Conservation (phyloP, 768 basidiomycete genomes). For the Hypholoma sublateritium region DNA sequence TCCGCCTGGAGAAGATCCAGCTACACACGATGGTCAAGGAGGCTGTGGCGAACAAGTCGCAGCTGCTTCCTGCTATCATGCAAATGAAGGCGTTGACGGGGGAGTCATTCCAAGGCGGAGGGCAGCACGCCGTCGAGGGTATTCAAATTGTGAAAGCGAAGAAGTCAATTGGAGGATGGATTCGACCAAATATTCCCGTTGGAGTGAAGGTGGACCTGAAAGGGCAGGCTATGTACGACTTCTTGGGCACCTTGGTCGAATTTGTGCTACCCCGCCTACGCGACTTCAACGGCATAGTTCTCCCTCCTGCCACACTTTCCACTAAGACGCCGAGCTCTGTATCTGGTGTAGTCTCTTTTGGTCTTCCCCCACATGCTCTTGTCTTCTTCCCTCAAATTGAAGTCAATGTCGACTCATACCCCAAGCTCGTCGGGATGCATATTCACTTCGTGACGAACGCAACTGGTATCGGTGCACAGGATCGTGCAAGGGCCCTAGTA, state of each 20-base stretch:
- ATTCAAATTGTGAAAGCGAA: slow-evolving; percentile 75
- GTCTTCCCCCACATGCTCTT: slow-evolving; percentile 82
- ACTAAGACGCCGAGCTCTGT: slow-evolving; percentile 74
- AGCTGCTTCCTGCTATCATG: slow-evolving; percentile 83
- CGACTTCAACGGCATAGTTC: slow-evolving; percentile 81
- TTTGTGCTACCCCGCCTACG: slow-evolving; percentile 94
- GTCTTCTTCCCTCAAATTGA: slow-evolving; percentile 95
- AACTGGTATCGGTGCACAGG: slow-evolving; percentile 85
- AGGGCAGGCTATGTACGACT: slow-evolving; percentile 94
- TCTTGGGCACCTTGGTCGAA: slow-evolving; percentile 83
- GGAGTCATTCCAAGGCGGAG: slow-evolving; percentile 73
- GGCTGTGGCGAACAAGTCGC: slow-evolving; percentile 64
- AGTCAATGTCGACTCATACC: slow-evolving; percentile 89
- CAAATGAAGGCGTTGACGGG: slow-evolving; percentile 87
- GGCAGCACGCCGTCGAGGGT: slow-evolving; percentile 66
- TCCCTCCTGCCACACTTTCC: slow-evolving; percentile 75
- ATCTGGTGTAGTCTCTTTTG: slow-evolving; percentile 87
- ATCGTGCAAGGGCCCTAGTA: slow-evolving; percentile 80
- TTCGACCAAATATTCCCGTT: slow-evolving; percentile 76
- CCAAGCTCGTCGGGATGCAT: slow-evolving; percentile 85
- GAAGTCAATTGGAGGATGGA: slow-evolving; percentile 79
- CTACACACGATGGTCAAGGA: slow-evolving; percentile 88
- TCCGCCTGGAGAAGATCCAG: slow-evolving; percentile 79
- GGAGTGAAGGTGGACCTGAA: slow-evolving; percentile 90
- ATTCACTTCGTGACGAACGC: slow-evolving; percentile 93